Evolutionary conservation across 176 grass and related monocot species (phyloP).

Genomic region (sorghum (Sorghum bicolor)): DNA sequence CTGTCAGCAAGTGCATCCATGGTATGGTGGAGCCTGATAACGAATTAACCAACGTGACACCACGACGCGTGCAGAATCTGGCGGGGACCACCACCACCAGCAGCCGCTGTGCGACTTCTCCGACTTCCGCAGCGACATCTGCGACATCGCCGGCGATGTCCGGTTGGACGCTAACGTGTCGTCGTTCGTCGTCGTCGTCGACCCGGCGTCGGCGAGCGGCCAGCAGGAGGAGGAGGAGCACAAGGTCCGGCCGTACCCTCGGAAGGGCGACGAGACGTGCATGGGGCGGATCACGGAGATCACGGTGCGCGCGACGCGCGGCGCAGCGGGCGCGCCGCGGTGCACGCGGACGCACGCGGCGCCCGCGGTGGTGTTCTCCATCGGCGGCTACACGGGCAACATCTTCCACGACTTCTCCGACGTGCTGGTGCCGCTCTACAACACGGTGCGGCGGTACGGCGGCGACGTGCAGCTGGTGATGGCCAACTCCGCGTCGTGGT

Average conservation of each 20-base stretch:
- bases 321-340: slow-evolving; percentile 15
- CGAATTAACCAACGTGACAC: neutral
- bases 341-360: slow-evolving; percentile 35
- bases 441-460: slow-evolving; percentile 37
- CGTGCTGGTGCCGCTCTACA: slow-evolving; percentile 79
- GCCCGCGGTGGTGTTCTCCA: slow-evolving; percentile 66
- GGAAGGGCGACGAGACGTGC: slow-evolving; percentile 73
- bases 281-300: slow-evolving; percentile 41
- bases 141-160: no score
- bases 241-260: slow-evolving; percentile 66
- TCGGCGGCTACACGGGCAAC: slow-evolving; percentile 90
- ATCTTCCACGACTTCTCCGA: slow-evolving; percentile 99
- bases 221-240: slow-evolving; percentile 19
- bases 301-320: slow-evolving; percentile 34
- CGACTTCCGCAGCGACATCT: slow-evolving; percentile 60
- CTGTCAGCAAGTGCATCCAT: neutral
- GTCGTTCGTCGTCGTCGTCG: neutral
- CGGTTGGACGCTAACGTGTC: no score
- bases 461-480: slow-evolving; percentile 77
- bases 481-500: slow-evolving; percentile 52
- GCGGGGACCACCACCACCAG: neutral
- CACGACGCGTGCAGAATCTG: slow-evolving; percentile 5
- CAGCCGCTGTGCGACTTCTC: slow-evolving; percentile 62
- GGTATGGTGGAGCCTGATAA: neutral
- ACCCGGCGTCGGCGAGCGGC: neutral